These are phyloP conservation scores for Penicillium cosmopolitanum DNA, from an alignment of 495 filamentous ascomycete species.

Conservation along the genomic window DNA sequence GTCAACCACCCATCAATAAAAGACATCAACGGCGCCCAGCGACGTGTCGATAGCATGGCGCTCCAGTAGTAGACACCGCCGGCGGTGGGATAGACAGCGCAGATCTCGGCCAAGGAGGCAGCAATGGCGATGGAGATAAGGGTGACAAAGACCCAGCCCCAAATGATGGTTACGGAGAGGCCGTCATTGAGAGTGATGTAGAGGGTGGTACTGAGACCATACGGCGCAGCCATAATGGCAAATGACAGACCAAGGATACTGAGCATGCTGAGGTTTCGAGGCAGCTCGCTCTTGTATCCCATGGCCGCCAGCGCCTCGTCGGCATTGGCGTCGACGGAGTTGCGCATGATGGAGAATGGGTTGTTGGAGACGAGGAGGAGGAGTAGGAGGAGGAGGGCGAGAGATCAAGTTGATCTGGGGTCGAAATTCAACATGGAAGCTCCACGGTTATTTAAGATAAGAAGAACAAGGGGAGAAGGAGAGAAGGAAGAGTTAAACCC, in stretches of 20 bases:
- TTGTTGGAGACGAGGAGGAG: background rate
- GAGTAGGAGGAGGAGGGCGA: background rate
- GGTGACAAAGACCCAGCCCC: conserved; percentile 71
- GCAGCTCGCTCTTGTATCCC: conserved; percentile 67
- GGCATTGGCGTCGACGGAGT: conserved; percentile 40
- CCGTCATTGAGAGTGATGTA: conserved; percentile 70
- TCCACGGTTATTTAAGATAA: too few species aligned
- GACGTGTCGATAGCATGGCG: conserved; percentile 58
- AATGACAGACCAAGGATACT: conserved; percentile 66
- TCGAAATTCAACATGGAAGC: background rate
- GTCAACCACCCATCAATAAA: conserved; percentile 80
- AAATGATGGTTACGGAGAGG: conserved; percentile 67
- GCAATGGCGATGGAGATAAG: conserved; percentile 72
- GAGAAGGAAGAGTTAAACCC: conserved; percentile 16
- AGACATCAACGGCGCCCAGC: conserved; percentile 65
- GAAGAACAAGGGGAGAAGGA: conserved; percentile 6
- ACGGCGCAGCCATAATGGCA: conserved; percentile 65
- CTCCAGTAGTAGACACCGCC: conserved; percentile 79
- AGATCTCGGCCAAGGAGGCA: conserved; percentile 75
- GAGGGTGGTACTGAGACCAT: conserved; percentile 70
- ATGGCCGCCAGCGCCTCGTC: conserved; percentile 62
- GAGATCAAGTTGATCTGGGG: conserved; percentile 14
- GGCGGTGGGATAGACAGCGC: conserved; percentile 71
- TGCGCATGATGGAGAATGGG: conserved; percentile 22
- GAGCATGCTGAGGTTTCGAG: conserved; percentile 64